Evolutionary conservation across 2,329 filamentous ascomycete genomes (phyloP).

Genomic region (Colletotrichum sublineola): DNA sequence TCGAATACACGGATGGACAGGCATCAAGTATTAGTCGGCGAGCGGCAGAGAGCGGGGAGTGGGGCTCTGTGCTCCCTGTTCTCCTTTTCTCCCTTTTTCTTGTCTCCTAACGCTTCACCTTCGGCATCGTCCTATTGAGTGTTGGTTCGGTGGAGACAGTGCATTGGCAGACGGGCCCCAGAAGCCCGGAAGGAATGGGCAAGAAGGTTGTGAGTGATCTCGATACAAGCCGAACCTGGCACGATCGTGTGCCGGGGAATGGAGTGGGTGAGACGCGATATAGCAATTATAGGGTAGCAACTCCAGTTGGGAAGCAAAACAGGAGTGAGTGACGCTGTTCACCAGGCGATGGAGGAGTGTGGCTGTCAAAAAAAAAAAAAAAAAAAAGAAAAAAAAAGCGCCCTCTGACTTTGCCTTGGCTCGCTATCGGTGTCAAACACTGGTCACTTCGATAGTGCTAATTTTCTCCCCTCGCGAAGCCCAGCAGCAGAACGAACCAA

Average conservation of each 20-base stretch:
- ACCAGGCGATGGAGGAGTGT: background rate
- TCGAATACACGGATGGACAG: conserved; percentile 19
- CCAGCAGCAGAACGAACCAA: conserved; percentile 14
- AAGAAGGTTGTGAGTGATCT: background rate
- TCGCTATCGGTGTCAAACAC: background rate
- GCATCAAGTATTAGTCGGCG: conserved; percentile 10
- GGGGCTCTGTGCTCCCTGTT: background rate
- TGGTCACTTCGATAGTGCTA: background rate
- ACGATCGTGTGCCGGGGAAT: conserved; percentile 14
- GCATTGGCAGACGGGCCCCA: background rate
- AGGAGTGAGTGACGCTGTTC: background rate
- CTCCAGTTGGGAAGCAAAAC: background rate
- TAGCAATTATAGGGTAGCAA: conserved; percentile 8
- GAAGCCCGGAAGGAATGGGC: background rate
- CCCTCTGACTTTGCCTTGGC: conserved; percentile 7
- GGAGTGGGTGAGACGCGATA: conserved; percentile 20
- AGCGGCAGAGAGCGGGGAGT: conserved; percentile 22
- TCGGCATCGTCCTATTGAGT: conserved; percentile 27
- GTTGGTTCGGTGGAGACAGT: conserved; percentile 16
- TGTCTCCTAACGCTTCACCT: conserved; percentile 30
- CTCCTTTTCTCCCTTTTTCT: background rate
- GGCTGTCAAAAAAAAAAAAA: background rate
- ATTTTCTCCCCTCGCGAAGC: conserved; percentile 12
- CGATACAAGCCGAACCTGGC: conserved; percentile 21
- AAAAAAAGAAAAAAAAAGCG: background rate